Evolutionary conservation across 2,329 filamentous ascomycete species (phyloP).

Genomic region (Colletotrichum sp.): DNA sequence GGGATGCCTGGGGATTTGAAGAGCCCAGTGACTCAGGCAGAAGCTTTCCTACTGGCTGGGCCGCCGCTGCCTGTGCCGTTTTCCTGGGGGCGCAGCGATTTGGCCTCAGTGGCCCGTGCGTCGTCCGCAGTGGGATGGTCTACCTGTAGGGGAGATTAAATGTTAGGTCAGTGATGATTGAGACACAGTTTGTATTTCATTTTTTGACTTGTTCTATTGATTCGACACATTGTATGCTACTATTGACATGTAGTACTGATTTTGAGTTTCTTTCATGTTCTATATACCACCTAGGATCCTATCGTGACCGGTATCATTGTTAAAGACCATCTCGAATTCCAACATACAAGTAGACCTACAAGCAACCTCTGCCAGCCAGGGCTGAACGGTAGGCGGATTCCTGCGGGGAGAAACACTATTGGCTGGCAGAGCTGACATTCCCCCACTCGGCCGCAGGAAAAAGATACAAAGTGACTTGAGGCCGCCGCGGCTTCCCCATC

Average conservation of each 20-base stretch:
- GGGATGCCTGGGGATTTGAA: conserved; percentile 22
- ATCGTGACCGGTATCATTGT: neutral
- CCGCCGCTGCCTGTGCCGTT: conserved; percentile 1
- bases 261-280: too few relatives aligned
- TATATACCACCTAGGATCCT: accelerated
- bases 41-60: neutral
- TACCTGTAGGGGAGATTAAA: neutral
- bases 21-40: conserved; percentile 4
- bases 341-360: neutral
- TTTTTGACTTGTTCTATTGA: neutral
- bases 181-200: accelerated
- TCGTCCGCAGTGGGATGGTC: neutral
- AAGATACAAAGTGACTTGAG: conserved; percentile 11
- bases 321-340: neutral
- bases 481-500: conserved; percentile 10
- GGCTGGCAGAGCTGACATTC: neutral
- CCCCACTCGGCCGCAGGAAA: neutral
- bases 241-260: too few relatives aligned
- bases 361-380: neutral
- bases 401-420: neutral
- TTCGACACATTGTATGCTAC: neutral
- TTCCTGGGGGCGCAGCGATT: conserved; percentile 13
- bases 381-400: conserved; percentile 14
- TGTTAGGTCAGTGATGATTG: neutral
- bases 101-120: conserved; percentile 21